phyloP scores from a whole-genome alignment of 805 yeast species.

The Cyberlindnera nakhonratchasimensis region DNA sequence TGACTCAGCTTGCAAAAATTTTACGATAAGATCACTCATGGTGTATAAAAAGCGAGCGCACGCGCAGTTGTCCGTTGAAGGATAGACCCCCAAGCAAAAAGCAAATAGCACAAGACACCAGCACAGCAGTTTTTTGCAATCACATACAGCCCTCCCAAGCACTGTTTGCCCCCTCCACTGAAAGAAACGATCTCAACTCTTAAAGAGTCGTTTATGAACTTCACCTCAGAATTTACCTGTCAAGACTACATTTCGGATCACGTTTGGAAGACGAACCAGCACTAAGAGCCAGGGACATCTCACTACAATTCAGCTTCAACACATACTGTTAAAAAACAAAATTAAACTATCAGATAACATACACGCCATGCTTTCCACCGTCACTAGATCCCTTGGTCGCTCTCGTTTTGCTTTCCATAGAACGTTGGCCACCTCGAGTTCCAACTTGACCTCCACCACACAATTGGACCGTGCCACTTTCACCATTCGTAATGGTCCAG shows the following conservation, averaged over 20 bases:
- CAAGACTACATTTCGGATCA: constrained; percentile 50
- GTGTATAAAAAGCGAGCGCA: constrained; percentile 2
- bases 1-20: constrained; percentile 8
- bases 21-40: constrained; percentile 6
- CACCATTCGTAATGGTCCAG: constrained; percentile 89
- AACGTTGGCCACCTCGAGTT: constrained; percentile 27
- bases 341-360: not conserved
- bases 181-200: not conserved
- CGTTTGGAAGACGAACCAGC: constrained; percentile 49
- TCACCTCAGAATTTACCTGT: constrained; percentile 34
- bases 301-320: not conserved
- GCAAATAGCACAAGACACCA: too few relatives aligned
- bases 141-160: not conserved
- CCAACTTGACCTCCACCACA: constrained; percentile 26
- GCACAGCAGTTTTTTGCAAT: not conserved
- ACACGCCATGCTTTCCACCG: constrained; percentile 22
- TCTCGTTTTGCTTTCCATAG: constrained; percentile 27
- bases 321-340: constrained; percentile 13
- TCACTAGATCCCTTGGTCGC: constrained; percentile 25
- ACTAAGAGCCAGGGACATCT: constrained; percentile 21
- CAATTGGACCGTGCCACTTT: constrained; percentile 78
- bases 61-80: too few relatives aligned
- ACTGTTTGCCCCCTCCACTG: constrained; percentile 1
- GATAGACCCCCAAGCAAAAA: too few relatives aligned
- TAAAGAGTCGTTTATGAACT: constrained; percentile 25